Evolutionary conservation across 2,329 filamentous ascomycete genomes (phyloP).

Genomic region (Monosporascus ibericus): DNA sequence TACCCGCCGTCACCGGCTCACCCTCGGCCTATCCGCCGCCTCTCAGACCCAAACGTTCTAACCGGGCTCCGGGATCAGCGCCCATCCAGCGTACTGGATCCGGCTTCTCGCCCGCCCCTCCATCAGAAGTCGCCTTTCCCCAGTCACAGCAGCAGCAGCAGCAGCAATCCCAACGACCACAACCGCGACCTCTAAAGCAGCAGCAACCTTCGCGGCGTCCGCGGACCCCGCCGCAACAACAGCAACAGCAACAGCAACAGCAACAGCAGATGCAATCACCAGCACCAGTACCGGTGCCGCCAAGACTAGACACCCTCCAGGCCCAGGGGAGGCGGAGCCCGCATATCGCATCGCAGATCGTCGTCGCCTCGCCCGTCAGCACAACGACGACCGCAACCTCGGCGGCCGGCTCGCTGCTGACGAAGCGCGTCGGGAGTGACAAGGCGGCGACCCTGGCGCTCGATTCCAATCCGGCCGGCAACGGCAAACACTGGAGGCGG

Average conservation of each 20-base stretch:
- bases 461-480: constrained; percentile 16
- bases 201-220: constrained; percentile 16
- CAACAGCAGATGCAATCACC: constrained; percentile 7
- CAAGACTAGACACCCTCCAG: constrained; percentile 3
- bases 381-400: constrained; percentile 23
- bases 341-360: constrained; percentile 15
- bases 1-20: constrained; percentile 12
- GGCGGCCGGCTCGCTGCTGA: constrained; percentile 38
- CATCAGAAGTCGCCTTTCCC: background rate
- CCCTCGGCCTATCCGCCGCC: constrained; percentile 20
- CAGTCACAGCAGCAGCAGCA: constrained; percentile 11
- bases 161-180: constrained; percentile 7
- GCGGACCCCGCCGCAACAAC: constrained; percentile 7
- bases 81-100: constrained; percentile 16
- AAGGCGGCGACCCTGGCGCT: constrained; percentile 42
- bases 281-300: constrained; percentile 6
- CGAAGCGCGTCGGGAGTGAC: constrained; percentile 45
- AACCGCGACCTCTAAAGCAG: constrained; percentile 13
- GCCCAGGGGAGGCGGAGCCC: background rate
- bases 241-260: constrained; percentile 13
- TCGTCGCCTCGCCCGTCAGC: constrained; percentile 17
- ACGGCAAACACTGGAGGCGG: constrained; percentile 19
- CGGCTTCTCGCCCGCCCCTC: constrained; percentile 18
- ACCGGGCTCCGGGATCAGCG: constrained; percentile 2
- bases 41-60: constrained; percentile 15